phyloP scores from a whole-genome alignment of 306 rosid genomes.

The Dalbergia cultrata region DNA sequence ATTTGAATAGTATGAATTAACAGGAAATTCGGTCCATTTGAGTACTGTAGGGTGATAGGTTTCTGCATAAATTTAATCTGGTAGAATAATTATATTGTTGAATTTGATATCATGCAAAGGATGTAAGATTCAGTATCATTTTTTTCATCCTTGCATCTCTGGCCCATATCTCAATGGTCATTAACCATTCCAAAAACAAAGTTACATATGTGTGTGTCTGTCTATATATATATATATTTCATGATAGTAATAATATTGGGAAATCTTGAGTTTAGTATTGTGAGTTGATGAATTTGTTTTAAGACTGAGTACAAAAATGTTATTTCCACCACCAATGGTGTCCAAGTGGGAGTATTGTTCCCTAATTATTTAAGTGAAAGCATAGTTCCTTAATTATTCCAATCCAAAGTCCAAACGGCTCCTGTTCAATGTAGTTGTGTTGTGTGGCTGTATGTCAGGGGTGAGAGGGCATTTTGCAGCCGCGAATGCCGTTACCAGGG shows the following conservation, averaged over 20 bases:
- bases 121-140: too few species aligned
- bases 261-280: neutral
- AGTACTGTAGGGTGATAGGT: too few species aligned
- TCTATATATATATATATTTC: too few species aligned
- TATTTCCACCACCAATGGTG: too few species aligned
- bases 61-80: constrained; percentile 2
- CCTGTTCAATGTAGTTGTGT: neutral
- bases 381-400: neutral
- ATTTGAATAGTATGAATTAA: too few species aligned
- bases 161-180: neutral
- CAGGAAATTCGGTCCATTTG: neutral
- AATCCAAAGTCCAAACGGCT: neutral
- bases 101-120: too few species aligned
- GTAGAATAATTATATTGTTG: neutral
- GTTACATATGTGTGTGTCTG: too few species aligned
- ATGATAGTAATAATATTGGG: neutral
- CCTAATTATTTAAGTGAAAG: neutral
- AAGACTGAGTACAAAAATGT: neutral
- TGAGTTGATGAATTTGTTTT: neutral
- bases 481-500: constrained; percentile 66
- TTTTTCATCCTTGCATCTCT: neutral
- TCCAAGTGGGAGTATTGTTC: too few species aligned
- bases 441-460: constrained; percentile 52
- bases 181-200: too few species aligned
- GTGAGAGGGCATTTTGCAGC: constrained; percentile 85